Evolutionary conservation across 2,329 filamentous ascomycete genomes (phyloP).

Genomic region (Fusarium tuaranense): DNA sequence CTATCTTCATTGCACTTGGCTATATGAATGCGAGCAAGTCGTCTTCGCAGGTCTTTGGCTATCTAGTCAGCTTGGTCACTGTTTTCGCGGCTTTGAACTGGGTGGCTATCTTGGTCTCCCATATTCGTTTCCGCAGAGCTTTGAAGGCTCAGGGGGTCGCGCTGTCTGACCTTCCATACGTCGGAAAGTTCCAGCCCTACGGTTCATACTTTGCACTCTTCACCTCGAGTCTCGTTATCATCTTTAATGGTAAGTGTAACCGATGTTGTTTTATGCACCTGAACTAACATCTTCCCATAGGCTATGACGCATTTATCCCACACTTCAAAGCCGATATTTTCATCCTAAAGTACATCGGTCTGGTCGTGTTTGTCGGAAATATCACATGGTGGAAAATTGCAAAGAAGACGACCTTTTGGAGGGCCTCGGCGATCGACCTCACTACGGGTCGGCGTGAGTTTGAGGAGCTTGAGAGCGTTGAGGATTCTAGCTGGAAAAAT

Average conservation of each 20-base stretch:
- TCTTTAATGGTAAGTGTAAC: slow-evolving; percentile 58
- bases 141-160: slow-evolving; percentile 53
- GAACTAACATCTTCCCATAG: slow-evolving; percentile 40
- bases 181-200: slow-evolving; percentile 53
- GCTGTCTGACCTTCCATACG: slow-evolving; percentile 52
- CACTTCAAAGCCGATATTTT: slow-evolving; percentile 73
- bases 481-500: not conserved
- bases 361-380: slow-evolving; percentile 63
- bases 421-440: slow-evolving; percentile 67
- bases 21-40: slow-evolving; percentile 55
- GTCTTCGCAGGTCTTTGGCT: slow-evolving; percentile 52
- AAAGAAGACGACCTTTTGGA: slow-evolving; percentile 62
- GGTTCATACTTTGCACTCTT: slow-evolving; percentile 51
- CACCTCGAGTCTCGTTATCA: slow-evolving; percentile 60
- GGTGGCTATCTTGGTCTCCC: slow-evolving; percentile 54
- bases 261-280: not conserved
- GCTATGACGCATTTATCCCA: slow-evolving; percentile 72
- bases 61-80: slow-evolving; percentile 57
- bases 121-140: slow-evolving; percentile 53
- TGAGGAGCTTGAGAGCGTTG: slow-evolving; percentile 13
- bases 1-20: slow-evolving; percentile 50
- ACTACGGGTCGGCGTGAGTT: slow-evolving; percentile 58
- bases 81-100: slow-evolving; percentile 58
- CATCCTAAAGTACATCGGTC: slow-evolving; percentile 65
- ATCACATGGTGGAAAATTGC: slow-evolving; percentile 72